These are phyloP conservation scores for Globisporangium echinulatum DNA, from an alignment of 352 stramenopile genomes.

Conservation along the genomic window DNA sequence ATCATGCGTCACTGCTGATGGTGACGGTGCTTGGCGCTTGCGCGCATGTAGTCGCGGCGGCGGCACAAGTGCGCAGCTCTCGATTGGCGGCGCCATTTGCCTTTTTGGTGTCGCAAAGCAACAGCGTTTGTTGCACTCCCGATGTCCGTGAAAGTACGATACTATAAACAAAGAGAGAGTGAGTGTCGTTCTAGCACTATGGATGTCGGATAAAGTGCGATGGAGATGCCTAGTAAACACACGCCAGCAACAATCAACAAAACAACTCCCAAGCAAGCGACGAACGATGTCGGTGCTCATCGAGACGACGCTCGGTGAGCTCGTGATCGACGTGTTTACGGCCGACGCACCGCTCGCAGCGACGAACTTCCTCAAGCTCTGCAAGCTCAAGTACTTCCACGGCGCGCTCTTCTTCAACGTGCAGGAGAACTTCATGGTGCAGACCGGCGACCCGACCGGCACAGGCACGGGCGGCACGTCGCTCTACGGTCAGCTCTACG, in stretches of 20 bases:
- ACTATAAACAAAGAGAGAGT: too few relatives aligned
- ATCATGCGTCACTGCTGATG: not conserved
- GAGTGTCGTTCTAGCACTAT: too few relatives aligned
- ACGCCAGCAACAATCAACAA: not conserved
- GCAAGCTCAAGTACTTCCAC: slow-evolving; percentile 94
- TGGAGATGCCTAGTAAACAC: not conserved
- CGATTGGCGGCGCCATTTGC: not conserved
- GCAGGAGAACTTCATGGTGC: slow-evolving; percentile 93
- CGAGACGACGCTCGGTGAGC: slow-evolving; percentile 85
- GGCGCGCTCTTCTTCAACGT: slow-evolving; percentile 94
- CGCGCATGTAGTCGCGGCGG: slow-evolving; percentile 35
- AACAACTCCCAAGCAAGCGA: not conserved
- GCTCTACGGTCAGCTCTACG: slow-evolving; percentile 93
- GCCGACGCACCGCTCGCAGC: slow-evolving; percentile 75
- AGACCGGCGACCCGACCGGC: slow-evolving; percentile 86
- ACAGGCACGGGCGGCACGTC: slow-evolving; percentile 94
- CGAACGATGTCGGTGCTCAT: slow-evolving; percentile 89
- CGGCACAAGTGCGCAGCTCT: slow-evolving; percentile 36
- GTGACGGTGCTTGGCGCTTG: slow-evolving; percentile 25
- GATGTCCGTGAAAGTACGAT: too few relatives aligned
- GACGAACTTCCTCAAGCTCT: slow-evolving; percentile 95
- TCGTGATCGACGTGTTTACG: slow-evolving; percentile 91
- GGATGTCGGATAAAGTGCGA: not conserved
- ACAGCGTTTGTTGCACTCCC: too few relatives aligned
- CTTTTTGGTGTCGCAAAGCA: too few relatives aligned